Base-by-base conservation (phyloP, 2,329 filamentous ascomycete species). In the Diaporthe capsici region DNA sequence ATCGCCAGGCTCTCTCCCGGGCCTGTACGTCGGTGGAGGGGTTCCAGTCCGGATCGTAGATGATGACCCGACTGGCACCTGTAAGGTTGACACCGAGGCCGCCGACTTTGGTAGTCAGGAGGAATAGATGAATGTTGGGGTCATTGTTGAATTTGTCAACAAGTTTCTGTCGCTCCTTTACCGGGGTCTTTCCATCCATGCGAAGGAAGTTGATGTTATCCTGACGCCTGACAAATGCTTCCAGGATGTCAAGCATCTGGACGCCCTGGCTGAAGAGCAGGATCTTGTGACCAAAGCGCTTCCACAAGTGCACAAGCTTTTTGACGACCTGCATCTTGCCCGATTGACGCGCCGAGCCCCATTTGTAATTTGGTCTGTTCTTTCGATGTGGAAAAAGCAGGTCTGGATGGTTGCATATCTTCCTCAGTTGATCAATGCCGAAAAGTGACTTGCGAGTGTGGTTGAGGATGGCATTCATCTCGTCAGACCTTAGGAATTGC, bases 41-140 rank as follows among this genome's bases (percentile, higher is more conserved):
- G 80, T 98, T 98, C 97, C 97, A 99, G 82, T 99, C 97, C 0
- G 97, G 97, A 81, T 99, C 97, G 81, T 97, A 99, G 73, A 99
- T 98, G 81, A 99, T 98, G 78, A 99, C 96, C 47, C 97, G 92
- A 82, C 98, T 95, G 7, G 97, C 97, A 10, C 97, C 97, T 0
- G 97, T 99, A 31, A 99, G 87, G 79, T 99, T 99, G 63, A 98
- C 94, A 8, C 97, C 97, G 20, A 99, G 87, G 0, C 97, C 97
- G 61, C 97, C 97, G 25, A 98, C 97, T 82, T 97, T 97, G 0
- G 97, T 99, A 0, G 97, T 98, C 73, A 99, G 89, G 2, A 99
- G 88, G 81, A 99, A 99, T 0, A 99, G 92, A 80, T 98, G 92
- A 8, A 98, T 86, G 53, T 93, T 86, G 0, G 94, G 92, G 68